A percentile compares a stretch with the other conserved stretches of the same genome.
Conservation (phyloP, 1,284 basidiomycete species). For the Gomphus sp. region DNA sequence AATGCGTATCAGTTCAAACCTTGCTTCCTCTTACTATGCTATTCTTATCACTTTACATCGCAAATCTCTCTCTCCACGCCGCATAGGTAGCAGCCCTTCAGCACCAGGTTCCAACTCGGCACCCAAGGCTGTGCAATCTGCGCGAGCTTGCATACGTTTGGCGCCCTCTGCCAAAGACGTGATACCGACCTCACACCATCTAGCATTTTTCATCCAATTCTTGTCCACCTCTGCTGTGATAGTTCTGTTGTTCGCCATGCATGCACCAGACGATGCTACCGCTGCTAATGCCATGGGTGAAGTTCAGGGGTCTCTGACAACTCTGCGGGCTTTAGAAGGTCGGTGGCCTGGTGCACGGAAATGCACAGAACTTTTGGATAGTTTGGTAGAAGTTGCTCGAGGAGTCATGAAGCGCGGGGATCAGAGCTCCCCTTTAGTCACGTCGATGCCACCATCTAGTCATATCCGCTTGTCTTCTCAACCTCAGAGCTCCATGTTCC, state of each 20-base stretch:
- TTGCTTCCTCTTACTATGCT: conserved; percentile 86
- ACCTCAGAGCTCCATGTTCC: neutral
- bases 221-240: conserved; percentile 87
- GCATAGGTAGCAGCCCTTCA: conserved; percentile 55
- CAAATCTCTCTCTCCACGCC: conserved; percentile 60
- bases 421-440: neutral
- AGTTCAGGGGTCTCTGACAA: conserved; percentile 62
- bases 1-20: conserved; percentile 69
- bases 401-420: conserved; percentile 2
- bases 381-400: conserved; percentile 33
- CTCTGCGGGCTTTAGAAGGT: conserved; percentile 76
- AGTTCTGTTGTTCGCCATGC: conserved; percentile 80
- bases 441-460: neutral
- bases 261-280: conserved; percentile 60
- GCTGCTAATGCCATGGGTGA: conserved; percentile 72
- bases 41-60: conserved; percentile 83
- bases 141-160: conserved; percentile 74
- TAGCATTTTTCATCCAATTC: conserved; percentile 87
- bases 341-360: conserved; percentile 84
- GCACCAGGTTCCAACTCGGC: conserved; percentile 53
- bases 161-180: conserved; percentile 80
- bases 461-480: neutral
- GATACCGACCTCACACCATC: conserved; percentile 79
- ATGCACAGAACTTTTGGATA: conserved; percentile 68
- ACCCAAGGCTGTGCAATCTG: conserved; percentile 68